Conservation (phyloP, 1,284 basidiomycete genomes). For the Serendipita sp. region DNA sequence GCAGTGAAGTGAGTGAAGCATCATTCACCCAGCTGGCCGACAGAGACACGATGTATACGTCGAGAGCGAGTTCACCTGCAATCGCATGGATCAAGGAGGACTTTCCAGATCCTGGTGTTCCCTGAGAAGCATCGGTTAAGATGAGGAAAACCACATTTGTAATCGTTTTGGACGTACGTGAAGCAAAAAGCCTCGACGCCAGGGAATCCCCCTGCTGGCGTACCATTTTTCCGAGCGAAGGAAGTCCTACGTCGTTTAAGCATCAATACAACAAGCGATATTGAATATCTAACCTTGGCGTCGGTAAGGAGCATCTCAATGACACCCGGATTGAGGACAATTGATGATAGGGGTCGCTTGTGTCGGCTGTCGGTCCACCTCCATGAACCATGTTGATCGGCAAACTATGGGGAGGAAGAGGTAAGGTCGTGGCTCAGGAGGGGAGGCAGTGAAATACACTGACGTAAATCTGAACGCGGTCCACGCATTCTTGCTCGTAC, state of each 20-base stretch:
- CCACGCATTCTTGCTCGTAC: constrained; percentile 68
- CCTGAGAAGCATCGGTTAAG: constrained; percentile 11
- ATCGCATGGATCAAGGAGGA: constrained; percentile 68
- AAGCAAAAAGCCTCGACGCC: constrained; percentile 70
- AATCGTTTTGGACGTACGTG: constrained; percentile 36
- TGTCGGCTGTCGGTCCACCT: constrained; percentile 57
- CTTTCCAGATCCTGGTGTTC: constrained; percentile 62
- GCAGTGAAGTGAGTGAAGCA: constrained; percentile 56
- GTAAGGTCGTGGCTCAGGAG: neutral
- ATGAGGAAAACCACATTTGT: constrained; percentile 6
- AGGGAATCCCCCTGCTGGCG: constrained; percentile 56
- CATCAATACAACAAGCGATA: neutral
- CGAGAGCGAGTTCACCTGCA: constrained; percentile 57
- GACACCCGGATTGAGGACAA: constrained; percentile 66
- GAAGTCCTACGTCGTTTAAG: neutral
- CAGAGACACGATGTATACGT: constrained; percentile 65
- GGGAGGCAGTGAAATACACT: constrained; percentile 33
- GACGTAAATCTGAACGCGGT: constrained; percentile 73
- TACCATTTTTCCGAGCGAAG: constrained; percentile 27
- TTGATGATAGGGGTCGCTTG: constrained; percentile 54
- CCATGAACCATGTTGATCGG: constrained; percentile 50
- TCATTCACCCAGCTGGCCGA: constrained; percentile 70
- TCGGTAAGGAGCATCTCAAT: constrained; percentile 72
- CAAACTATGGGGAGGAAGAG: constrained; percentile 8
- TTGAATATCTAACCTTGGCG: constrained; percentile 40